Conservation (phyloP, 305 asterid genomes). For the Fraxinus platypoda region DNA sequence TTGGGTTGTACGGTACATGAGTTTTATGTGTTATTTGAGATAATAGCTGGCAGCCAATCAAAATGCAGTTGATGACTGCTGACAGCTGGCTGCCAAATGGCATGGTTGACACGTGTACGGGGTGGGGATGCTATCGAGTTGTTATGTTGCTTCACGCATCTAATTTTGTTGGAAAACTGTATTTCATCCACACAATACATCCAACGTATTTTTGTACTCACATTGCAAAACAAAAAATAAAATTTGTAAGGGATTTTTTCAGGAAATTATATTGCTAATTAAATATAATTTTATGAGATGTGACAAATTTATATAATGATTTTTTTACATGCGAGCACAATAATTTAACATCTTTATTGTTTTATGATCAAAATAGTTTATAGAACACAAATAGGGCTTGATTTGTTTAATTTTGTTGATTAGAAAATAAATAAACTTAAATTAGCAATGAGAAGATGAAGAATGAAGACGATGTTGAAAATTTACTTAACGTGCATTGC, state of each 20-base stretch:
- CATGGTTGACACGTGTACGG: slow-evolving; percentile 25
- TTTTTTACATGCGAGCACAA: neutral
- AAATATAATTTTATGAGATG: neutral
- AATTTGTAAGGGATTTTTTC: neutral
- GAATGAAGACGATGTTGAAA: neutral
- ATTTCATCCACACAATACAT: neutral
- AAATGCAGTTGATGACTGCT: slow-evolving; percentile 3
- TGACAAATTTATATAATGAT: neutral
- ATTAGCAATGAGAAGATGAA: neutral
- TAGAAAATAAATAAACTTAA: neutral
- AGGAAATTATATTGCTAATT: neutral
- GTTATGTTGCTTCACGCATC: neutral
- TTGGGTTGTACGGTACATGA: slow-evolving; percentile 24
- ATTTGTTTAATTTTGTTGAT: slow-evolving; percentile 2
- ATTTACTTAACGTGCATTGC: no score
- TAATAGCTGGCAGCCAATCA: slow-evolving; percentile 27
- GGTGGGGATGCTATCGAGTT: neutral
- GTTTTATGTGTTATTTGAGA: neutral
- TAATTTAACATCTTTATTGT: neutral
- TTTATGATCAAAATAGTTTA: neutral
- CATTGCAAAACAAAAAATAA: neutral
- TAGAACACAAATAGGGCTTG: neutral
- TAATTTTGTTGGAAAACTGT: neutral
- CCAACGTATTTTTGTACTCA: neutral
- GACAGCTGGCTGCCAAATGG: slow-evolving; percentile 29